Evolutionary conservation across 2,329 filamentous ascomycete species (phyloP), one percentile per base, ranked within the genome.

Genomic region (Falciphora oryzae): DNA sequence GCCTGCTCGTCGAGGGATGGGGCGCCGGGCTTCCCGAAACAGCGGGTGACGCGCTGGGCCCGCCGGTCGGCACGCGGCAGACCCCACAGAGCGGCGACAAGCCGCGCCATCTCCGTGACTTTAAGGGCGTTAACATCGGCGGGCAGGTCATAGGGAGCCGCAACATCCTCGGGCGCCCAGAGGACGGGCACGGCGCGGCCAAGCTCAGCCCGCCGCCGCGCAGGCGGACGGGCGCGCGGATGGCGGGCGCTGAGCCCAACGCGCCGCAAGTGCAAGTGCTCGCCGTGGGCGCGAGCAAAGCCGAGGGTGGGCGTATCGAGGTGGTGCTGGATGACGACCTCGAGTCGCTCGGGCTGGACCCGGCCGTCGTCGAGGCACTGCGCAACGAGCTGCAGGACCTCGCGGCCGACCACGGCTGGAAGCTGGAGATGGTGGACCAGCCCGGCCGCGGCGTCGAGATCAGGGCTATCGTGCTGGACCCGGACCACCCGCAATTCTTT

Each of bases 371-470:
- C 3, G 87, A 93, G 69, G 81, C 87, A 59, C 79, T 96, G 73
- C 84, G 84, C 70, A 82, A 87, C 67, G 81, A 91, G 71, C 76
- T 96, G 65, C 82, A 90, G 72, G 83, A 86, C 70, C 73, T 90
- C 57, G 91, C 91, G 0, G 85, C 87, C 3, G 86, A 89, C 10
- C 85, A 87, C 68, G 86, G 87, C 22, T 97, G 93, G 92, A 90
- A 88, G 70, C 79, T 97, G 66, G 91, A 95, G 75, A 81, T 95
- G 18, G 85, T 95, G 1, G 89, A 95, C 71, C 81, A 86, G 14
- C 84, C 88, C 1, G 82, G 84, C 28, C 78, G 81, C 5, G 72
- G 74, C 5, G 78, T 85, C 67, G 89, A 92, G 72, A 85, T 94
- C 57, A 80, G 89, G 59, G 91, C 89, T 0, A 85, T 91, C 57